Evolutionary conservation across 2,329 filamentous ascomycete species (phyloP), one percentile per base, ranked within the genome.

Genomic region (Tricladium varicosporioides): DNA sequence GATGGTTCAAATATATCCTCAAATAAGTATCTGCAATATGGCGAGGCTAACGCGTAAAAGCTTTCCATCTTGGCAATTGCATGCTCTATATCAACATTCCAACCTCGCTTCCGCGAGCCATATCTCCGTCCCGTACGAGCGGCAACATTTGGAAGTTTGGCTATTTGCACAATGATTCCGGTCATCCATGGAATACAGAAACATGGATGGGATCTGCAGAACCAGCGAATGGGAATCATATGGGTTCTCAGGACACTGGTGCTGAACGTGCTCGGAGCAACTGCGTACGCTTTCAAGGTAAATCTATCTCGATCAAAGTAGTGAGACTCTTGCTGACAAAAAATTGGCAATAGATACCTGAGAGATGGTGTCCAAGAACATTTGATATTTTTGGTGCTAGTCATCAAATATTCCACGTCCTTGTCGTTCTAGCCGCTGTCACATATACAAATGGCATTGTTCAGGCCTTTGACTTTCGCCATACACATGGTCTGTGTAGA

Each of bases 371-470:
- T 43, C 76, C 74, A 2, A 69, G 70, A 13, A 67, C 55, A 2
- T 80, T 79, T 50, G 78, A 81, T 57, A 63, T 80, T 1, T 68
- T 75, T 16, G 78, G 77, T 1, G 71, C 75, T 1, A 78, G 75
- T 54, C 78, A 81, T 63, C 76, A 81, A 65, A 64, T 79, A 18
- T 75, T 81, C 67, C 78, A 81, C 56, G 59, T 78, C 1, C 69
- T 75, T 58, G 76, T 80, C 13, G 65, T 80, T 15, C 65, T 73
- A 10, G 78, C 76, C 2, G 74, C 71, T 1, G 55, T 76, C 14
- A 65, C 70, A 3, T 74, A 74, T 50, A 69, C 69, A 15, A 61
- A 65, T 48, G 74, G 71, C 9, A 67, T 77, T 33, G 42, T 74
- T 27, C 65, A 65, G 60, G 70, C 72, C 18, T 75, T 74, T 57